Conservation (phyloP, 176 grass and related monocot genomes). For the Ampelocalamus luodianensis region DNA sequence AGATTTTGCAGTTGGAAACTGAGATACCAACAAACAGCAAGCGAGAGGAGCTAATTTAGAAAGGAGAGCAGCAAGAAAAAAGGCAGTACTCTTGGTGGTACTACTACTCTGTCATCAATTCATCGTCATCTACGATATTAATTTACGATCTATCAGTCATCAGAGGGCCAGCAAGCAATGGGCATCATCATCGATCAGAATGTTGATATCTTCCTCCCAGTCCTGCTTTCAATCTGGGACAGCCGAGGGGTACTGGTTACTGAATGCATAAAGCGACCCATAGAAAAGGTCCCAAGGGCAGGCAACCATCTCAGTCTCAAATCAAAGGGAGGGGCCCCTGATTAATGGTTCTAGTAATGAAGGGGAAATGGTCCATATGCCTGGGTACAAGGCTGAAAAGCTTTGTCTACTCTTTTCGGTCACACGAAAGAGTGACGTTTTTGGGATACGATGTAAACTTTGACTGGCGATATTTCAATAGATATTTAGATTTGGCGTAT, state of each 20-base stretch:
- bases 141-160: neutral
- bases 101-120: neutral
- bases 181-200: neutral
- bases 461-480: too few species aligned
- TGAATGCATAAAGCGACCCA: conserved; percentile 50
- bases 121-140: neutral
- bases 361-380: conserved; percentile 4
- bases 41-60: neutral
- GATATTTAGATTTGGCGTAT: too few species aligned
- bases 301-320: conserved; percentile 22
- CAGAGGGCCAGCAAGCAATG: neutral
- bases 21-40: neutral
- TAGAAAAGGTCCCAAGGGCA: conserved; percentile 12
- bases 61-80: neutral
- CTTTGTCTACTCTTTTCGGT: neutral
- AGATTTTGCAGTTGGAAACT: conserved; percentile 3
- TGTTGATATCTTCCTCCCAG: neutral
- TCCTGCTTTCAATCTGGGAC: conserved; percentile 25
- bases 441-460: neutral
- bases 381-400: neutral
- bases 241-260: conserved; percentile 27
- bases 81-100: neutral
- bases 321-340: conserved; percentile 21
- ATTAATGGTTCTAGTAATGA: conserved; percentile 40
- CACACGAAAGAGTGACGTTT: too few species aligned